Evolutionary conservation across 1,139 yeast species (phyloP), one percentile per base, ranked within the genome.

Genomic region (Entelexis sorbosivorans): DNA sequence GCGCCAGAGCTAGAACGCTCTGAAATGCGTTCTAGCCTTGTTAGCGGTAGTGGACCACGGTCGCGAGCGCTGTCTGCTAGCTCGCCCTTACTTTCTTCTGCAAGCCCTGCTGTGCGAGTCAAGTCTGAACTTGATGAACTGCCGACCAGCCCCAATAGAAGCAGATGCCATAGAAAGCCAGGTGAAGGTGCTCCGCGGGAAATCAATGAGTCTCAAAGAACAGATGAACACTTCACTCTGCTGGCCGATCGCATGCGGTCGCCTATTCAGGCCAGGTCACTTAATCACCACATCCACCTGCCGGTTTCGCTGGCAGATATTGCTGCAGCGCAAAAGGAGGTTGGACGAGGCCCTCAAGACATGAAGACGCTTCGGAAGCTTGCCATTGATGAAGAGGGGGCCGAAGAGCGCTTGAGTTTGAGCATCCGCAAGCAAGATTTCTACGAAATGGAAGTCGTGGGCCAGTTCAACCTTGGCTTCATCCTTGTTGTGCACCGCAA

Each of bases 381-480:
- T 51, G 61, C 66, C 14, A 62, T 72, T 38, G 67, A 66, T 17
- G 68, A 74, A 45, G 66, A 65, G n/a, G 71, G 72, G 44, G 74
- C 73, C 47, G 82, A 82, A 8, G 84, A 81, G 56, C 54, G 58
- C 34, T 58, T 68, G 28, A 62, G 60, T 28, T 56, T 67, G 40
- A 62, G 62, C 10, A 60, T 67, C 14, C 53, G 56, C 22, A 68
- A 67, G 53, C 52, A 59, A 5, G 69, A 67, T 48, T 68, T 91
- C 61, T 61, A 66, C 4, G 64, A 72, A 8, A 89, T 91, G 97
- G 66, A 73, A 45, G 67, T 93, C 17, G 77, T 89, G 10, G 99
- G 99, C 0, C 98, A 60, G 65, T 91, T 91, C 68, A 91, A 91
- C 63, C 68, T 84, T 28, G 98, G 98, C 0, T 91, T 91, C 62